phyloP scores from a whole-genome alignment of 75 land plant species.

The Cryptomeria japonica region DNA sequence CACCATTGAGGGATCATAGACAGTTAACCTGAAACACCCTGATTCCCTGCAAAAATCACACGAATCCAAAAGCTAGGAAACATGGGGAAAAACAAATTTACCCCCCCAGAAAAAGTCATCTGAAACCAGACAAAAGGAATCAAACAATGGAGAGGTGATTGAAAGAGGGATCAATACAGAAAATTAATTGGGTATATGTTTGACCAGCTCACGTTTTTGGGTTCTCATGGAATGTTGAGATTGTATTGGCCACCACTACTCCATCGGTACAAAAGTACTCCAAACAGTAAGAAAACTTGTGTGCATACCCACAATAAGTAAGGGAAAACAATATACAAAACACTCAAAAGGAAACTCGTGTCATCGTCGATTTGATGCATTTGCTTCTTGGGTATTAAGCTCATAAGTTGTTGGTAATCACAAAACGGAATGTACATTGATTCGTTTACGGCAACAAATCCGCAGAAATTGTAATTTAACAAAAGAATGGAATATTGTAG shows the following conservation, averaged over 20 bases:
- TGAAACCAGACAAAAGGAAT: background rate
- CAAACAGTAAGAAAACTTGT: background rate
- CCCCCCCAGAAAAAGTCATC: background rate
- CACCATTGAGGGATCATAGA: background rate
- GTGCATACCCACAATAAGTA: background rate
- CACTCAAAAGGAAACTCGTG: background rate
- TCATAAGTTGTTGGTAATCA: background rate
- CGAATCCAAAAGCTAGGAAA: background rate
- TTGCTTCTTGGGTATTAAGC: background rate
- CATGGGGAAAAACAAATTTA: background rate
- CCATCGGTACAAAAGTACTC: background rate
- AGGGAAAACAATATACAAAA: background rate
- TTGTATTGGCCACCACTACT: background rate
- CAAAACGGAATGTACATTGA: background rate
- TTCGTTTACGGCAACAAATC: too few species aligned
- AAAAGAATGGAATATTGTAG: too few species aligned
- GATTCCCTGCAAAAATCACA: background rate
- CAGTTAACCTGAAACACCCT: background rate
- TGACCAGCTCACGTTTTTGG: background rate
- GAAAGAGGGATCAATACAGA: background rate
- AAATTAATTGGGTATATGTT: too few species aligned
- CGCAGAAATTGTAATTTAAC: too few species aligned
- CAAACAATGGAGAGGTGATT: background rate
- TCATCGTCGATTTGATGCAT: background rate
- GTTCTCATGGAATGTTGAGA: background rate